Percentiles rank a stretch among this genome's conserved stretches.
Conservation (phyloP, 2,329 filamentous ascomycete genomes). For the Passalora sequoiae region DNA sequence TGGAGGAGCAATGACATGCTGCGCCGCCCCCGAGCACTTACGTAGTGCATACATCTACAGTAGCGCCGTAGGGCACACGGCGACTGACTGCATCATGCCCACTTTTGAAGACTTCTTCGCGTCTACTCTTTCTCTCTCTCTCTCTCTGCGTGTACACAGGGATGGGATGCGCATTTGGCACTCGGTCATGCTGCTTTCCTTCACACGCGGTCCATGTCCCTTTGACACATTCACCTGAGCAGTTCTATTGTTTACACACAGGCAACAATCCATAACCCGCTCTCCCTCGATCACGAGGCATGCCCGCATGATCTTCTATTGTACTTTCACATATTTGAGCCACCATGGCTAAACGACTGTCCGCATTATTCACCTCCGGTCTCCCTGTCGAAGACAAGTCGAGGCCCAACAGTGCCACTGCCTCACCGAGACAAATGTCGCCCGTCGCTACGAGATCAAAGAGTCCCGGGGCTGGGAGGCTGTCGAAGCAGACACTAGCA, state of each 20-base stretch:
- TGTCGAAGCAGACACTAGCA: conserved; percentile 21
- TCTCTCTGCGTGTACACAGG: not conserved
- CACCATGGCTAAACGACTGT: conserved; percentile 22
- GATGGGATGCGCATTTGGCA: not conserved
- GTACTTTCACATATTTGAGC: not conserved
- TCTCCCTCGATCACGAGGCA: not conserved
- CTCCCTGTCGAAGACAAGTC: conserved; percentile 17
- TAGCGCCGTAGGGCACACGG: no score
- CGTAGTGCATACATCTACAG: not conserved
- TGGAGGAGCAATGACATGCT: no score
- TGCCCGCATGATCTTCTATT: conserved; percentile 2
- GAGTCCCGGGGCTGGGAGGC: conserved; percentile 19
- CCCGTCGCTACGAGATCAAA: conserved; percentile 17
- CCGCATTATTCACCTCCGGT: conserved; percentile 20
- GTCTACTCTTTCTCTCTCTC: no score
- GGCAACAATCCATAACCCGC: not conserved
- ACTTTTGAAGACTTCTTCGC: no score
- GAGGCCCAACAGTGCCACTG: conserved; percentile 9
- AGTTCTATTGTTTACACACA: not conserved
- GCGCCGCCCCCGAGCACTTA: not conserved
- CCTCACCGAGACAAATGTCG: conserved; percentile 15
- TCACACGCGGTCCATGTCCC: not conserved
- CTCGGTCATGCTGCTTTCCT: conserved; percentile 3
- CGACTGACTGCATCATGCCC: no score
- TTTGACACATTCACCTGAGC: conserved; percentile 3